Base-by-base conservation (phyloP, 495 filamentous ascomycete genomes). In the Penicillium fimorum region DNA sequence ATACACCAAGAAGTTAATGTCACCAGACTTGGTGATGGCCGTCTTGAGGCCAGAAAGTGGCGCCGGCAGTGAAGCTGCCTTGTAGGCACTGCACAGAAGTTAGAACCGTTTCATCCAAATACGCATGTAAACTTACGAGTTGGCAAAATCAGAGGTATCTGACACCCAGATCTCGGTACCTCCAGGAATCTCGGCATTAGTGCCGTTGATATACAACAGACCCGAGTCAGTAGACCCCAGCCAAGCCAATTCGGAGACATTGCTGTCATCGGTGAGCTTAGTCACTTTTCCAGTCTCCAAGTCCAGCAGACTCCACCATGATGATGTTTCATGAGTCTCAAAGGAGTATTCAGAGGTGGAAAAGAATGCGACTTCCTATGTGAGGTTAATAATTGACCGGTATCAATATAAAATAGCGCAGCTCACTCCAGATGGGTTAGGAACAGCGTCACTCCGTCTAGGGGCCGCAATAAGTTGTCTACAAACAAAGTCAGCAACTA, bases 21-120 rank as follows among this genome's bases (percentile, higher is more conserved):
- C 76, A 17, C 78, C 80, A 11, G 80, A 74, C 1, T 77, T 63
- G 6, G 87, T 75, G 32, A 73, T 70, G 35, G 76, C 80, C 18
- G 82, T 67, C 62, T 91, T 92, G 45, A 93, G 69, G 58, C 88
- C 87, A 25, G 76, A 82, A n/a, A 90, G 73, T 0, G 81, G 68
- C 4, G 78, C 86, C 32, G 82, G 70, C 56, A 94, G 76, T 3
- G 71, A 77, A 1, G 79, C 79, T 27, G 81, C 84, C 18, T 82
- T 78, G 43, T 82, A 79, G 20, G 77, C 83, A 62, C 58, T 58
- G 22, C 42, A 51, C 5, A 15, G 11, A 37, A 35, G 40, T 50
- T 47, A 56, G 51, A 3, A 38, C 46, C 9, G 29, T 17, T 7
- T 1, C 25, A 41, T 50, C 4, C 20, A 13, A 48, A 43, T n/a